These are phyloP conservation scores for Chimonanthus salicifolius DNA, from an alignment of 164 flowering plant species.

Conservation along the genomic window DNA sequence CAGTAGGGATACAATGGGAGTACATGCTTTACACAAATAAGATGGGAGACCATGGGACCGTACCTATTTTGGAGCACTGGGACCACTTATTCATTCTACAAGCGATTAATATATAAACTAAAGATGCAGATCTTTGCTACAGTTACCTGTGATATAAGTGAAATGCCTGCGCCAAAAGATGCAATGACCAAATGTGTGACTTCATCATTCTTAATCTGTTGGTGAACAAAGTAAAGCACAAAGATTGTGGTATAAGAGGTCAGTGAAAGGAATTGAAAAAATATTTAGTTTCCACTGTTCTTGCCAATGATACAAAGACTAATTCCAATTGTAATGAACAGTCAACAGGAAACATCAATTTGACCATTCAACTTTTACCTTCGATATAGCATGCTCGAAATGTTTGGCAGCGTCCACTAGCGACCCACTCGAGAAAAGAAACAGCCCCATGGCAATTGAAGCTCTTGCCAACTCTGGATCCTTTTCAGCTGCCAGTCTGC, in stretches of 20 bases:
- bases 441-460: slow-evolving; percentile 62
- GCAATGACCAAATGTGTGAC: slow-evolving; percentile 60
- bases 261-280: slow-evolving; percentile 2
- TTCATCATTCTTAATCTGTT: slow-evolving; percentile 45
- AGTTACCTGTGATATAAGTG: slow-evolving; percentile 59
- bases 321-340: not conserved
- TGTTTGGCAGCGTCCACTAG: slow-evolving; percentile 46
- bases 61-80: not conserved
- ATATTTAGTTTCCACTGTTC: not conserved
- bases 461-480: slow-evolving; percentile 64
- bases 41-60: too few relatives aligned
- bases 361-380: slow-evolving; percentile 37
- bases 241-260: not conserved
- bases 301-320: not conserved
- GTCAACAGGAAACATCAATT: not conserved
- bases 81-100: not conserved
- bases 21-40: too few relatives aligned
- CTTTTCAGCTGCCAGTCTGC: slow-evolving; percentile 72
- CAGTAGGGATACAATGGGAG: too few relatives aligned
- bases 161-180: slow-evolving; percentile 74
- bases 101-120: not conserved
- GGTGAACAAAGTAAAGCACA: slow-evolving; percentile 20
- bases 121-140: not conserved
- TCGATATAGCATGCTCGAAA: slow-evolving; percentile 65
- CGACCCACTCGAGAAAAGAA: slow-evolving; percentile 39